These are phyloP conservation scores for Geranium rotundifolium DNA, from an alignment of 345 rosid genomes.

Conservation along the genomic window DNA sequence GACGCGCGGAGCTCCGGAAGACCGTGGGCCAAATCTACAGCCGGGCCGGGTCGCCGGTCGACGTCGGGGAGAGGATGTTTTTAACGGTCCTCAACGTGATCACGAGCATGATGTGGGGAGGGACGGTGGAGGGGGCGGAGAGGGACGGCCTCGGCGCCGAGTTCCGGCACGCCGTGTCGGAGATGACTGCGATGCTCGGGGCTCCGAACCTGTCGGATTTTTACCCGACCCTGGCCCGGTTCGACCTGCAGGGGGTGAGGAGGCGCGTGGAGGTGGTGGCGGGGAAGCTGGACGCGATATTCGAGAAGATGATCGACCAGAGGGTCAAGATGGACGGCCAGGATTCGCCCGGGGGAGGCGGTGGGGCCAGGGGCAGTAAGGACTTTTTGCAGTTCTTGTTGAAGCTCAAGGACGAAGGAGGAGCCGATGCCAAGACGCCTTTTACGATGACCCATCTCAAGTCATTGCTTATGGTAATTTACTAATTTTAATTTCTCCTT, in stretches of 20 bases:
- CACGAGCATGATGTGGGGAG: conserved; percentile 37
- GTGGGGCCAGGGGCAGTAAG: neutral
- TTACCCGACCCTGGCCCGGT: conserved; percentile 33
- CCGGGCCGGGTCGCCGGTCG: conserved; percentile 18
- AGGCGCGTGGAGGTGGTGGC: conserved; percentile 21
- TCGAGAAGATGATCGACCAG: conserved; percentile 27
- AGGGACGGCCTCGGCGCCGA: conserved; percentile 21
- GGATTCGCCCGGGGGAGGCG: neutral
- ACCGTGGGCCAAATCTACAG: conserved; percentile 16
- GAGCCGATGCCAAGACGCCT: conserved; percentile 27
- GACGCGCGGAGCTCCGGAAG: conserved; percentile 30
- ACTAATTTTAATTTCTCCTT: too few species aligned
- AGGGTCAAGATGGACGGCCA: conserved; percentile 13
- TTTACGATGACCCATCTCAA: conserved; percentile 32
- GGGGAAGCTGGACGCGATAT: conserved; percentile 22
- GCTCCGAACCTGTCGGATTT: conserved; percentile 50
- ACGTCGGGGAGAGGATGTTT: conserved; percentile 35
- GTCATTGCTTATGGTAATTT: conserved; percentile 41
- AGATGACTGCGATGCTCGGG: conserved; percentile 23
- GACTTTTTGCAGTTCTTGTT: conserved; percentile 51
- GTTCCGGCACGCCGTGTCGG: conserved; percentile 18
- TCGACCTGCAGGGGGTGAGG: conserved; percentile 45
- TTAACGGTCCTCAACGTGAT: conserved; percentile 25
- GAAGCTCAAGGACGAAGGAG: conserved; percentile 24
- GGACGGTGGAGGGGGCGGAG: conserved; percentile 16